Base-by-base conservation (phyloP, 148 eudicot species). In the Vaccinium macrocarpon region DNA sequence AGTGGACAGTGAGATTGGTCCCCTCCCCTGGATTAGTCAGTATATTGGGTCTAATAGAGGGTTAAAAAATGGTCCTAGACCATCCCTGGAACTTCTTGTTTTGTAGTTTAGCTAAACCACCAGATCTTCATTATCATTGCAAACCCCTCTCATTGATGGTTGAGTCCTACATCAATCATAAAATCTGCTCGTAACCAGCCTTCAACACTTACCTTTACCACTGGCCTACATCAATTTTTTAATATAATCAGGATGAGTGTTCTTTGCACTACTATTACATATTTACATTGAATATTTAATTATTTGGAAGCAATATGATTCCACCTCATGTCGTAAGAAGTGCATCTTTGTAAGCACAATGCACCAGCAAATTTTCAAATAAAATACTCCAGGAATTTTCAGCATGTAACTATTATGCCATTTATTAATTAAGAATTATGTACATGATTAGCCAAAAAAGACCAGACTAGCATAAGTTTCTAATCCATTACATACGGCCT, bases 131-230 rank as follows among this genome's bases (percentile, higher is more conserved):
- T 48, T 10, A 23, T 12, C 57, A 76, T 76, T 50, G 52, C 18
- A 76, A 50, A 49, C 57, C 57, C 2, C 4, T 49, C n/a, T 18
- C 12, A 23, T 19, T 76, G 29, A 14, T 0, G 79, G 35, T 23
- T 49, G 1, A 50, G 35, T 76, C 1, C 32, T 11, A 52, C 52
- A 50, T 76, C 25, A 76, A 76, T 35, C 35, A 73, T 25, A 75
- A 75, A 48, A 42, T 19, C 25, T 18, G 15, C 14, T 46, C 21
- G 21, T 75, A 46, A 32, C 49, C 78, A 42, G n/a, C 51, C 52
- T 73, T 75, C n/a, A 48, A n/a, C 13, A 42, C 23, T 74, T 35
- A 72, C 77, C n/a, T 71, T 35, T 48, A 71, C 76, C 76, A 32
- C 49, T 13, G 46, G 19, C n/a, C 76, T 32, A 35, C n/a, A 6